phyloP scores from a whole-genome alignment of 768 basidiomycete genomes.

The Lentinula sp. region DNA sequence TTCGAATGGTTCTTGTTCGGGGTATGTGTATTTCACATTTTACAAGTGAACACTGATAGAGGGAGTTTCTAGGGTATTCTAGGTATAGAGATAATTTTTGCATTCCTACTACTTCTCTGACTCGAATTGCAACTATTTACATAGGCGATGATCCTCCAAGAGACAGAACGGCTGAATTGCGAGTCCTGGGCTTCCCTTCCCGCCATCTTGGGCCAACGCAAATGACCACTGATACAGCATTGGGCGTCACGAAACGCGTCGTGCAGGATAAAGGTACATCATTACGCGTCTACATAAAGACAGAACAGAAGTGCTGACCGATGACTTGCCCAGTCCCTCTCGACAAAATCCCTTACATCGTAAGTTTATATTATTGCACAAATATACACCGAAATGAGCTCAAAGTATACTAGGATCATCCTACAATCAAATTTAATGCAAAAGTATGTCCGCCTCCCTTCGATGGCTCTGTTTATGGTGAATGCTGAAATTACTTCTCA shows the following conservation, averaged over 20 bases:
- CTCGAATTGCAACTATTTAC: not conserved
- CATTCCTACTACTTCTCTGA: not conserved
- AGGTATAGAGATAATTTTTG: slow-evolving; percentile 26
- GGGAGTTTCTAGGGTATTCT: slow-evolving; percentile 45
- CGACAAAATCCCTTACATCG: slow-evolving; percentile 66
- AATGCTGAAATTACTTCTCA: not conserved
- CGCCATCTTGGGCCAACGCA: slow-evolving; percentile 84
- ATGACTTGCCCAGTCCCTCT: slow-evolving; percentile 44
- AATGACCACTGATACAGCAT: slow-evolving; percentile 98
- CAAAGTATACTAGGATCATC: slow-evolving; percentile 58
- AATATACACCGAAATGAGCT: too few relatives aligned
- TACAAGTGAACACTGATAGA: not conserved
- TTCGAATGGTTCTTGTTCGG: slow-evolving; percentile 94
- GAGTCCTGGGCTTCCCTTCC: slow-evolving; percentile 78
- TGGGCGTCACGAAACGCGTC: slow-evolving; percentile 84
- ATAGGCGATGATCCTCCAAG: slow-evolving; percentile 93
- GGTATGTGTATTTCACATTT: slow-evolving; percentile 32
- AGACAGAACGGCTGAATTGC: slow-evolving; percentile 86
- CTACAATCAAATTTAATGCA: slow-evolving; percentile 81
- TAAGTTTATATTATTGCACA: slow-evolving; percentile 24
- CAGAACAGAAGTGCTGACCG: not conserved
- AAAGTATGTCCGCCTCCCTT: slow-evolving; percentile 22
- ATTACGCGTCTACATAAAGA: not conserved
- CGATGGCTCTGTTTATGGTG: not conserved
- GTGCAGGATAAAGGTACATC: slow-evolving; percentile 61